Evolutionary conservation across 495 filamentous ascomycete species (phyloP), one percentile per base, ranked within the genome.

Genomic region (Xylaria nigripes): DNA sequence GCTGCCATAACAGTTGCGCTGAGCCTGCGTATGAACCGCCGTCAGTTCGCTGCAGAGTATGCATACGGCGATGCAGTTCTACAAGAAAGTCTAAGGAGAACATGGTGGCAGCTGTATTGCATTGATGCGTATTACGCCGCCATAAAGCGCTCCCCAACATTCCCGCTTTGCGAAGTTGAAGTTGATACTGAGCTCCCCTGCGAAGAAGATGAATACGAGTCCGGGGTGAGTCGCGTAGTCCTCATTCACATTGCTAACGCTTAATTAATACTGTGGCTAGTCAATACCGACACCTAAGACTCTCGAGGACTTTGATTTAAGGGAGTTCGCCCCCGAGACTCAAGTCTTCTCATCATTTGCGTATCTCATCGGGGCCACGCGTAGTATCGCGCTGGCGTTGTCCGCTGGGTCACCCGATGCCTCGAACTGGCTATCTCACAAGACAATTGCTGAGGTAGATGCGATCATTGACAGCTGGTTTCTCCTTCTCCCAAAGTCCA

Each of bases 31-130:
- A 73, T 90, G 74, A 74, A 88, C 58, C 73, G 68, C 29, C 63
- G 58, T 32, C 64, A 61, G 18, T 85, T 74, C 58, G 73, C 78
- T 4, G 56, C 63, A 2, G 47, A 62, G 7, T 66, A 80, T 61
- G 70, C 76, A 16, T 61, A 67, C 8, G 58, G 65, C n/a, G 74
- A 81, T 48, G 69, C 72, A 0, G 72, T 86, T 6, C 59, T 85
- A 5, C 81, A 81, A 44, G 86, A 90, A 59, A 80, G 78, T 56
- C 74, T 81, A 67, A 74, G 86, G 45, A 72, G 86, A 22, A 88
- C 85, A 4, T 88, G 81, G 81, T 90, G 85, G 85, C 78, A 85
- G 50, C 61, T 90, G 45, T 89, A 82, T 57, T 74, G 83, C 19
- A 73, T 83, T 8, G 86, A 89, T 46, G 73, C 71, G 4, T 59